Evolutionary conservation across 768 basidiomycete species (phyloP).

Genomic region (Leccinum subgranulosum): DNA sequence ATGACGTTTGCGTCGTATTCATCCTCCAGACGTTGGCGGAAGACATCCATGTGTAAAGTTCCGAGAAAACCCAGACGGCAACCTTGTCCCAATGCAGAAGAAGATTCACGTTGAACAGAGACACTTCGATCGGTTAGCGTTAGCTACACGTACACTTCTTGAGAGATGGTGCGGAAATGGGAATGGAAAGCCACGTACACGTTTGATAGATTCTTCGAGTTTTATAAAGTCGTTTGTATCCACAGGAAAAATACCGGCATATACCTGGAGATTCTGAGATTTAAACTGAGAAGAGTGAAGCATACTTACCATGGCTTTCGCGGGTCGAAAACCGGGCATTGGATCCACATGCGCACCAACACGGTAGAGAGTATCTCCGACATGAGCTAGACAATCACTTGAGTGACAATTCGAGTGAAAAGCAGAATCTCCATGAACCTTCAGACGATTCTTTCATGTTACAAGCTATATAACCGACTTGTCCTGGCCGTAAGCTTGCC

Average conservation of each 20-base stretch:
- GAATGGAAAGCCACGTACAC: constrained; percentile 47
- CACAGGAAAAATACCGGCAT: constrained; percentile 91
- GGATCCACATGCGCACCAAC: constrained; percentile 73
- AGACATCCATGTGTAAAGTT: constrained; percentile 94
- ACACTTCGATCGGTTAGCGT: constrained; percentile 88
- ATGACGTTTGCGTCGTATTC: constrained; percentile 95
- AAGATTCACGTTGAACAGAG: constrained; percentile 86
- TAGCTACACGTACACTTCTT: constrained; percentile 44
- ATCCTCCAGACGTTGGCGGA: constrained; percentile 93
- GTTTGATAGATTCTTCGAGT: constrained; percentile 92
- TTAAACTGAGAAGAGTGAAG: not conserved
- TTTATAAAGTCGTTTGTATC: constrained; percentile 90
- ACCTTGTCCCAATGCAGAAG: constrained; percentile 92
- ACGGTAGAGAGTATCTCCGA: constrained; percentile 90
- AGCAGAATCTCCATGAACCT: constrained; percentile 43
- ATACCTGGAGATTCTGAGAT: constrained; percentile 56
- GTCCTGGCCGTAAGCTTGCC: constrained; percentile 63
- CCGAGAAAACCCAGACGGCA: constrained; percentile 94
- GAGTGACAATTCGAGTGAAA: not conserved
- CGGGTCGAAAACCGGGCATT: constrained; percentile 87
- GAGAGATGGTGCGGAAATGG: constrained; percentile 5
- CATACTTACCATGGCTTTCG: constrained; percentile 82
- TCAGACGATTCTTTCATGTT: constrained; percentile 98
- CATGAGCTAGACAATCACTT: constrained; percentile 56
- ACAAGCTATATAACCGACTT: constrained; percentile 88